Percentiles rank a stretch among this genome's conserved stretches.
Conservation (phyloP, 768 basidiomycete genomes). For the Pleurotus salmoneostramineus region DNA sequence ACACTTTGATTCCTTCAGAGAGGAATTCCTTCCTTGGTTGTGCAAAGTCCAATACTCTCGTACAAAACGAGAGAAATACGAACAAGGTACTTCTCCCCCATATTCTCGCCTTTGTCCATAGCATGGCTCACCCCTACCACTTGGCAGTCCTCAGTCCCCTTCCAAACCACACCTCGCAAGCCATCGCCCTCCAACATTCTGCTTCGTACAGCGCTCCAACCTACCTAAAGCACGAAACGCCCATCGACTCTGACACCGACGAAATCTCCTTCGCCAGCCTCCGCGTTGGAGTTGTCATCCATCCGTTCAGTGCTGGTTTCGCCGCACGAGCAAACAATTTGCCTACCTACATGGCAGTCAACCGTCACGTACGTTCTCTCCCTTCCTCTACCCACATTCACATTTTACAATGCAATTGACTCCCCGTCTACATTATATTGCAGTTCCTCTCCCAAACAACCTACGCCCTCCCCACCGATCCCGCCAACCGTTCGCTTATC, state of each 20-base stretch:
- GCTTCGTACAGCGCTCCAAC: slow-evolving; percentile 29
- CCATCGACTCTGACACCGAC: slow-evolving; percentile 28
- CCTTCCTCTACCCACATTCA: neutral
- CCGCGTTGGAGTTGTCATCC: slow-evolving; percentile 61
- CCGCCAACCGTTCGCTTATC: slow-evolving; percentile 63
- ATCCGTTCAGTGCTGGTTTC: slow-evolving; percentile 47
- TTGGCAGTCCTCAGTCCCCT: slow-evolving; percentile 42
- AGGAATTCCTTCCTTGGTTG: slow-evolving; percentile 92
- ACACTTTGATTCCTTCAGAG: slow-evolving; percentile 77
- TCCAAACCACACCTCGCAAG: slow-evolving; percentile 40
- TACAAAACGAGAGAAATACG: slow-evolving; percentile 57
- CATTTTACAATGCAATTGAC: neutral
- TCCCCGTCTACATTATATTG: neutral
- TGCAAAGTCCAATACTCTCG: slow-evolving; percentile 81
- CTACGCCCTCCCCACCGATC: slow-evolving; percentile 55
- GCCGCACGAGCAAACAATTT: slow-evolving; percentile 76
- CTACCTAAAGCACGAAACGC: neutral
- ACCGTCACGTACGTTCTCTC: slow-evolving; percentile 57
- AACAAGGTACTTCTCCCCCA: slow-evolving; percentile 33
- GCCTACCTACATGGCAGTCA: slow-evolving; percentile 73
- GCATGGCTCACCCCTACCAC: neutral
- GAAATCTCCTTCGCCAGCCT: slow-evolving; percentile 38
- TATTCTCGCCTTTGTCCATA: neutral
- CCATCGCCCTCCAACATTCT: slow-evolving; percentile 56
- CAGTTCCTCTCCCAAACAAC: slow-evolving; percentile 51